Evolutionary conservation across 2,329 filamentous ascomycete genomes (phyloP).

Genomic region (Tolypocladium endophyticum): DNA sequence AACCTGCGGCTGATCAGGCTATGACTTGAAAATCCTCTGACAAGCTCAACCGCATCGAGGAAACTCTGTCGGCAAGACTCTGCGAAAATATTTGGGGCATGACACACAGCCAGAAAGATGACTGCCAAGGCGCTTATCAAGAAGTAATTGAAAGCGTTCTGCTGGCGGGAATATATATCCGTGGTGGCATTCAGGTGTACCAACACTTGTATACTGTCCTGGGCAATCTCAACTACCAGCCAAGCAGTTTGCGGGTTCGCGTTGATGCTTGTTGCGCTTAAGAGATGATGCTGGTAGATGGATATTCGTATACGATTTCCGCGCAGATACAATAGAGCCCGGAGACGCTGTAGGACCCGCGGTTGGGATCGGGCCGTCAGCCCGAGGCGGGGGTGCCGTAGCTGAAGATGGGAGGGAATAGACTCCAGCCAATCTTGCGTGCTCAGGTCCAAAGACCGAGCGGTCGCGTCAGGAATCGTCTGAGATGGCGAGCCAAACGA

Average conservation of each 20-base stretch:
- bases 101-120: constrained; percentile 33
- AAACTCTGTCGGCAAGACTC: constrained; percentile 22
- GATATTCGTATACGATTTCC: constrained; percentile 32
- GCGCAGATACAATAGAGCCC: constrained; percentile 29
- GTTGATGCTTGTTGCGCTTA: constrained; percentile 23
- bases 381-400: constrained; percentile 26
- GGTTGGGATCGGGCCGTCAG: constrained; percentile 19
- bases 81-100: constrained; percentile 30
- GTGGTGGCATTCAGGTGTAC: constrained; percentile 11
- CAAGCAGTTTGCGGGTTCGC: constrained; percentile 21
- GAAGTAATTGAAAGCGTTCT: constrained; percentile 15
- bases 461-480: constrained; percentile 25
- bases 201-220: constrained; percentile 11
- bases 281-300: constrained; percentile 29
- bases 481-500: constrained; percentile 22
- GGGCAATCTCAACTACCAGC: constrained; percentile 21
- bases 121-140: constrained; percentile 16
- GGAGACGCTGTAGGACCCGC: constrained; percentile 26
- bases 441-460: constrained; percentile 27
- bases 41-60: constrained; percentile 18
- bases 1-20: constrained; percentile 20
- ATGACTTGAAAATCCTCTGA: constrained; percentile 20
- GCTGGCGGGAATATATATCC: constrained; percentile 13
- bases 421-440: constrained; percentile 34
- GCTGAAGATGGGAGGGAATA: constrained; percentile 28